A percentile compares a stretch with the other conserved stretches of the same genome.
These are phyloP conservation scores for Oryza coarctata DNA, from an alignment of 176 grass and related monocot species.

Conservation along the genomic window DNA sequence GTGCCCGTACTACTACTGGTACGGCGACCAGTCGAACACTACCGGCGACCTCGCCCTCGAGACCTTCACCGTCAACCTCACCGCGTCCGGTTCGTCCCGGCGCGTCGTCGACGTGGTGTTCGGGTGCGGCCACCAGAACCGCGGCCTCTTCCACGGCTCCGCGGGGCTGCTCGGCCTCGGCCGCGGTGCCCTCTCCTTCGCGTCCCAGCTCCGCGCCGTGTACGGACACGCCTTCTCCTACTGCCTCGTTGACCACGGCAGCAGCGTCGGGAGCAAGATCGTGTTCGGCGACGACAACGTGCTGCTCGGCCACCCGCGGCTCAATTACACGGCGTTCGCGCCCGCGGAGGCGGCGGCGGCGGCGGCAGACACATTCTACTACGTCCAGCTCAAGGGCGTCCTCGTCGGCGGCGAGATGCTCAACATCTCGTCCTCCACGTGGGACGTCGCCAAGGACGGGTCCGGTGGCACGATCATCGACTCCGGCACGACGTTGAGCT, in stretches of 20 bases:
- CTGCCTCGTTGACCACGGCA: conserved; percentile 95
- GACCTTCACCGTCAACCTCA: conserved; percentile 92
- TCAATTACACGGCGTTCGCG: conserved; percentile 85
- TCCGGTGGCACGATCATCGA: conserved; percentile 87
- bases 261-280: conserved; percentile 69
- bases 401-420: conserved; percentile 61
- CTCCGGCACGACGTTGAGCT: conserved; percentile 94
- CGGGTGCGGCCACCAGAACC: conserved; percentile 91
- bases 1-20: conserved; percentile 98
- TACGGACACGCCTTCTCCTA: conserved; percentile 93
- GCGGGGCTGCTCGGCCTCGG: conserved; percentile 84
- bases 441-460: conserved; percentile 50
- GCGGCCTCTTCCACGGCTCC: conserved; percentile 90
- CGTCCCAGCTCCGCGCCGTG: conserved; percentile 76
- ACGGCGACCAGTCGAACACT: conserved; percentile 91
- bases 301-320: conserved; percentile 43
- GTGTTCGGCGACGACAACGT: conserved; percentile 69
- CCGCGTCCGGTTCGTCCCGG: conserved; percentile 38
- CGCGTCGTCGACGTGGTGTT: conserved; percentile 71
- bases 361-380: conserved; percentile 79
- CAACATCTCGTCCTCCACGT: conserved; percentile 36
- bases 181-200: conserved; percentile 80
- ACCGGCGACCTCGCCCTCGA: conserved; percentile 87
- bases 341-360: not conserved
- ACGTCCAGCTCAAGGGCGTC: conserved; percentile 58